Percentiles rank a stretch among this genome's conserved stretches.
Evolutionary conservation across 2,329 filamentous ascomycete genomes (phyloP).

Genomic region (Exserohilum turcica): DNA sequence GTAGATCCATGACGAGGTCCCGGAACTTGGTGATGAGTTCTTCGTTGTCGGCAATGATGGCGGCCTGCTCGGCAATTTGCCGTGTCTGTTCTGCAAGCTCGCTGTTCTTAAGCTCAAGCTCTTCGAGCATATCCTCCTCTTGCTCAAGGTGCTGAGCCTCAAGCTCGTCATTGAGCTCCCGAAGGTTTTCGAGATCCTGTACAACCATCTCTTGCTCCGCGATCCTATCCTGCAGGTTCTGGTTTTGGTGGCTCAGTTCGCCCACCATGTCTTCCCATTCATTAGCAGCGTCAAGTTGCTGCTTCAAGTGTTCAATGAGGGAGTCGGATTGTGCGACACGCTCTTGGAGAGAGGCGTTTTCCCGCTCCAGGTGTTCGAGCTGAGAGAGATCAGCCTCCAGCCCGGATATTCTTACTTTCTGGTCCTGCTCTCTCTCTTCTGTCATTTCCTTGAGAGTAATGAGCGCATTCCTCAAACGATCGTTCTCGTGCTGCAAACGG

Average conservation of each 20-base stretch:
- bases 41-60: constrained; percentile 82
- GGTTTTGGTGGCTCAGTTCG: constrained; percentile 85
- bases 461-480: constrained; percentile 83
- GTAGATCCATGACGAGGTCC: constrained; percentile 82
- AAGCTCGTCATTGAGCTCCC: constrained; percentile 92
- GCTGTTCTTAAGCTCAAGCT: constrained; percentile 85
- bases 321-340: constrained; percentile 74
- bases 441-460: constrained; percentile 84
- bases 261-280: constrained; percentile 94
- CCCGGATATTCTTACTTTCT: constrained; percentile 59
- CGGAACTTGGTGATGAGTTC: constrained; percentile 88
- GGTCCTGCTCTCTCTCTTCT: constrained; percentile 80
- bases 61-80: constrained; percentile 75
- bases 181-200: constrained; percentile 84
- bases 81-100: constrained; percentile 82
- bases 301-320: constrained; percentile 81
- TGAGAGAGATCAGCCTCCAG: constrained; percentile 42
- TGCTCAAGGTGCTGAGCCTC: constrained; percentile 92
- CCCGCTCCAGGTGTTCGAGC: constrained; percentile 54
- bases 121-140: constrained; percentile 91
- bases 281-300: constrained; percentile 87
- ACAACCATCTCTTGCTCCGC: constrained; percentile 81
- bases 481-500: constrained; percentile 89
- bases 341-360: constrained; percentile 72
- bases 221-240: constrained; percentile 80